Base-by-base conservation (phyloP, 352 stramenopile genomes). In the Aphanomyces invadans region DNA sequence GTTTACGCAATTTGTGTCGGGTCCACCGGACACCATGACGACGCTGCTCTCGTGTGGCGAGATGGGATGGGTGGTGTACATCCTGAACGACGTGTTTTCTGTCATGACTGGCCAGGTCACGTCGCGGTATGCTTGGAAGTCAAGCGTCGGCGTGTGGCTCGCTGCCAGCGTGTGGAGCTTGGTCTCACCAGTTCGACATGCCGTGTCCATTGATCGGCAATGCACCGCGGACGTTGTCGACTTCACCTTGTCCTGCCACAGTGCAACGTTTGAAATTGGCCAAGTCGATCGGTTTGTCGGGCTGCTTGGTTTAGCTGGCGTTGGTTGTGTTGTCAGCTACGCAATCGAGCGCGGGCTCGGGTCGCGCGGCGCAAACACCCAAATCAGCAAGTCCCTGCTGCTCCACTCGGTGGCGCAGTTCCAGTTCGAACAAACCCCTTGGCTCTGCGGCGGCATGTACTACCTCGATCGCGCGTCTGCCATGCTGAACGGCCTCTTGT, bases 81-180 rank as follows among this genome's bases (percentile, higher is more conserved):
- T 67, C 29, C n/a, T 67, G 42, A 67, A 67, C 60, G 60, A 67
- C 49, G 26, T 39, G 7, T 67, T 67, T 21, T 67, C 39, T 11
- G 19, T 57, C 25, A 26, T 32, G 5, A 57, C 49, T 15, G 5
- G 9, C 11, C 21, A 57, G 15, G 19, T n/a, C 1, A 57, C 49
- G 29, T 33, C 17, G 1, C 12, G 25, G 25, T 57, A 57, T 29
- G 23, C 49, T 4, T 21, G 21, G 19, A 57, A 57, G n/a, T 45
- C 38, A 42, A 67, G 21, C 23, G 3, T 39, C 3, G 15, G 42
- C 21, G 42, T 67, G 25, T 67, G 42, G 39, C 19, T 46, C 4
- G 0, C 46, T 9, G 42, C 60, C 4, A 21, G 38, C 10, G 12
- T 57, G 25, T 67, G 60, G 60, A 60, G 39, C n/a, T 36, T 67